Percentiles rank a stretch among this genome's conserved stretches.
These are phyloP conservation scores for Tolypocladium guangdongense DNA, from an alignment of 2,329 filamentous ascomycete genomes.

Conservation along the genomic window DNA sequence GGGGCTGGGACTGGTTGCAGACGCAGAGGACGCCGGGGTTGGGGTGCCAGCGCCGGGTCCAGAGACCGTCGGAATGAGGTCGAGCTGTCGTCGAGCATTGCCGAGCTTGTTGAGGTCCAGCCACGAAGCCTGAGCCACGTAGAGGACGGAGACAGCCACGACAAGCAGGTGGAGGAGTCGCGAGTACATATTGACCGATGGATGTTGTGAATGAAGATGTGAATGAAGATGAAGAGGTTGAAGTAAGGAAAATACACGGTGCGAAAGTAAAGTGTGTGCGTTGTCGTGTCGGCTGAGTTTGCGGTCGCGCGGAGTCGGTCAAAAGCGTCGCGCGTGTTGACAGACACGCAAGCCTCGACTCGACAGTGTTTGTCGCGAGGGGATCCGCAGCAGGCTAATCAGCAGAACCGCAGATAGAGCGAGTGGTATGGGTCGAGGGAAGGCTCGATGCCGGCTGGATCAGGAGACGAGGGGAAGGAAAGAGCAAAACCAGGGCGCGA, in stretches of 20 bases:
- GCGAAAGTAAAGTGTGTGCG: neutral
- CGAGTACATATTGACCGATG: conserved; percentile 31
- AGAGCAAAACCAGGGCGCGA: neutral
- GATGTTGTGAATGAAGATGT: too few species aligned
- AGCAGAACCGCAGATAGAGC: neutral
- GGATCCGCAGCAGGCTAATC: neutral
- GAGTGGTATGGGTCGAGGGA: conserved; percentile 5
- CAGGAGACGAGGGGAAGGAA: neutral
- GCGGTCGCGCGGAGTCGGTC: neutral
- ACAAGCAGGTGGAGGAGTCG: conserved; percentile 35
- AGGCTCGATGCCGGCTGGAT: neutral
- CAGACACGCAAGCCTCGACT: neutral
- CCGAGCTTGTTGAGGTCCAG: conserved; percentile 12
- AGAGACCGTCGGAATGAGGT: neutral
- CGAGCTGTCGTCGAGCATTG: conserved; percentile 11
- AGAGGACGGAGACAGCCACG: conserved; percentile 35
- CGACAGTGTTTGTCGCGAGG: neutral
- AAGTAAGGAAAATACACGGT: neutral
- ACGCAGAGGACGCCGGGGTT: neutral
- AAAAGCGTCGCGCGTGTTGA: neutral
- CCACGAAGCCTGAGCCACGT: conserved; percentile 32
- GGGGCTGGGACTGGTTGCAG: neutral
- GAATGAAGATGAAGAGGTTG: neutral
- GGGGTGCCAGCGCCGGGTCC: neutral
- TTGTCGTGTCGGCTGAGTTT: neutral